Conservation (phyloP, 768 basidiomycete species). For the Tulasnella sp. region DNA sequence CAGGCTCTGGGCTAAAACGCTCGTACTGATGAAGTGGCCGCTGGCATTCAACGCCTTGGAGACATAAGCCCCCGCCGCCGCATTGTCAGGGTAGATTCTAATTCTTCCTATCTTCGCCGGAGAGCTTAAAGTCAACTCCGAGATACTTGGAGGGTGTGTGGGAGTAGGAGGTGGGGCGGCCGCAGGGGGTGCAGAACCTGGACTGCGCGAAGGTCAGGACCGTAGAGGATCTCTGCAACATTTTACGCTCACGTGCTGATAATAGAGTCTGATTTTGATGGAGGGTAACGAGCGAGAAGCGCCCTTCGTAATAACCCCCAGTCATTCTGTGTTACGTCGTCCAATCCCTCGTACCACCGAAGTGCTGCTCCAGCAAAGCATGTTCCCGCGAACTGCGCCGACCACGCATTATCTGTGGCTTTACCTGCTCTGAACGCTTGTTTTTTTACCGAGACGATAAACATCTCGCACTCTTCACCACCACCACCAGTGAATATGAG, state of each 20-base stretch:
- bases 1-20: not conserved
- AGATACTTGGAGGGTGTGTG: not conserved
- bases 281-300: not conserved
- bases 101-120: not conserved
- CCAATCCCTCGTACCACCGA: not conserved
- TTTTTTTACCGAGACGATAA: not conserved
- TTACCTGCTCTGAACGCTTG: slow-evolving; percentile 28
- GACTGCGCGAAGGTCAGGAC: not conserved
- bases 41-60: not conserved
- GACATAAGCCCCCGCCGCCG: not conserved
- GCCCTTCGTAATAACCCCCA: not conserved
- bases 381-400: not conserved
- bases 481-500: not conserved
- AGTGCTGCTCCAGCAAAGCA: not conserved
- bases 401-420: not conserved
- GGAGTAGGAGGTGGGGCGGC: not conserved
- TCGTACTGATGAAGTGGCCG: not conserved
- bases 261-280: not conserved
- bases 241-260: not conserved
- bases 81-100: not conserved
- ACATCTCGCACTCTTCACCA: not conserved
- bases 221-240: not conserved
- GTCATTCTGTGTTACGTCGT: not conserved
- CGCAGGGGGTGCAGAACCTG: not conserved
- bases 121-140: not conserved